These are phyloP conservation scores for Rubia yunnanensis DNA, from an alignment of 257 asterid species.

Conservation along the genomic window DNA sequence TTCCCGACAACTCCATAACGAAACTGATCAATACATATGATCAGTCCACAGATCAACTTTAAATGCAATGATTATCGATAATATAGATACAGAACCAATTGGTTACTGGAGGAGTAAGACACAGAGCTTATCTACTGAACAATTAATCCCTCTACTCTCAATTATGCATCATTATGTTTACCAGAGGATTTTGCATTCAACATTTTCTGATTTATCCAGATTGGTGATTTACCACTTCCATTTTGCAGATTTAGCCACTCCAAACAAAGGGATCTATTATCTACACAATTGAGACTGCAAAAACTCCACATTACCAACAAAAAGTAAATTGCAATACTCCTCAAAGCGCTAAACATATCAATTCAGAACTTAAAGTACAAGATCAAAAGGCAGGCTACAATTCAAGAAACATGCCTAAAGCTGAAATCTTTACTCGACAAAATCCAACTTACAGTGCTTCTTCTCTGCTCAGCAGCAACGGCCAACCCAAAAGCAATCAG, in stretches of 20 bases:
- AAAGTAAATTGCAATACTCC: too few species aligned
- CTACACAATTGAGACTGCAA: background rate
- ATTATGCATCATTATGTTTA: background rate
- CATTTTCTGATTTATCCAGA: background rate
- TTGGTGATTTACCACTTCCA: background rate
- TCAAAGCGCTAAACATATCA: too few species aligned
- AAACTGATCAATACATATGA: too few species aligned
- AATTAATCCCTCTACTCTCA: too few species aligned
- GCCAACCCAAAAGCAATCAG: slow-evolving; percentile 84
- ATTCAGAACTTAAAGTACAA: background rate
- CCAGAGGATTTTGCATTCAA: background rate
- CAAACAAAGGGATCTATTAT: background rate
- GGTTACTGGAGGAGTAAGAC: too few species aligned
- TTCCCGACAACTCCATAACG: background rate
- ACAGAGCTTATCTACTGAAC: too few species aligned
- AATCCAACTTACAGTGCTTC: slow-evolving; percentile 52
- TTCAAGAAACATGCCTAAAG: background rate
- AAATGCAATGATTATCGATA: too few species aligned
- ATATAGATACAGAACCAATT: too few species aligned
- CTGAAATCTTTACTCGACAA: background rate
- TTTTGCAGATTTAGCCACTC: background rate
- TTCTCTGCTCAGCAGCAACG: slow-evolving; percentile 83
- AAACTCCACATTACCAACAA: background rate
- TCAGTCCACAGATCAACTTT: too few species aligned
- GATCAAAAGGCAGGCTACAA: background rate